Evolutionary conservation across 2,329 filamentous ascomycete species (phyloP), one percentile per base, ranked within the genome.

Genomic region (Neonectria faginata): DNA sequence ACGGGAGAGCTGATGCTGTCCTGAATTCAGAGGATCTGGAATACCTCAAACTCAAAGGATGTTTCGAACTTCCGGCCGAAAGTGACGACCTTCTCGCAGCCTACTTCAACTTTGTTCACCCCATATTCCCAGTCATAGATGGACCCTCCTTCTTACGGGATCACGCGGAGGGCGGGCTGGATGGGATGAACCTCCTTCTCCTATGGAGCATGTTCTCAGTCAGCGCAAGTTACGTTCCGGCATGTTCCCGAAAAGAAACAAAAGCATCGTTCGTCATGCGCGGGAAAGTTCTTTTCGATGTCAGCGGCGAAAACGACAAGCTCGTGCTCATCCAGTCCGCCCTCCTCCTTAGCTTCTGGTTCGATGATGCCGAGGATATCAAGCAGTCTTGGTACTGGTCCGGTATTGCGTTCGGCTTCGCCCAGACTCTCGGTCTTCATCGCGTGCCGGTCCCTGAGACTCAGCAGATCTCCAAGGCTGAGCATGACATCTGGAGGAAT

Each of bases 261-360:
- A 42, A 42, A 20, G 39, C n/a, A 42, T 18, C n/a, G n/a, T 42
- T 42, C 39, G 39, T 42, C 8, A 42, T 10, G 39, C 39, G 39
- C 39, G 39, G 39, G 5, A 42, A 42, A 18, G 39, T 12, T 48
- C 54, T 57, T 12, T 48, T 57, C 41, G 42, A 45, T 10, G 12
- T 48, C n/a, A 57, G 54, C 18, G 42, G 54, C 41, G 54, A 47
- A 6, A 57, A 57, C n/a, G 42, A 57, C 54, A 57, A 57, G 42
- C 9, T 57, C 20, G 29, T 33, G 16, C 27, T 57, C 18, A 31
- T 57, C 42, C 54, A 57, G 8, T 45, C 54, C 10, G 54, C 54
- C 22, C 39, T 57, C 18, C 41, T 57, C 39, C 54, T 57, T 16
- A 57, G 54, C 54, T 57, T 57, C 42, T 57, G 54, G 54, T 45